Evolutionary conservation across 495 filamentous ascomycete genomes (phyloP).

Genomic region (Lepraria neglecta): DNA sequence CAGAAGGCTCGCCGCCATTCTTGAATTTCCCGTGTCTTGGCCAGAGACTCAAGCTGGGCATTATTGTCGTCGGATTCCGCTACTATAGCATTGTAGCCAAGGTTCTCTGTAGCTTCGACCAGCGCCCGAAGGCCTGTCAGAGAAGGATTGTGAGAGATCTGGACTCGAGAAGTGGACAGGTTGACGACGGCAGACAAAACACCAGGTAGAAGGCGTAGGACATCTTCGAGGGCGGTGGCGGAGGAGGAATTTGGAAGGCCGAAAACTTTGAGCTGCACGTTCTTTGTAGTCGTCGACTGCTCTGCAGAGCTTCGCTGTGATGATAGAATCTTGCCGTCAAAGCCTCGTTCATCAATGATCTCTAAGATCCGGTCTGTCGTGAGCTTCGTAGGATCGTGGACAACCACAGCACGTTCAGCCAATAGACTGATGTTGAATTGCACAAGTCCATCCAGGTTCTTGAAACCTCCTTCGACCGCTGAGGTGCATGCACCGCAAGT

Average conservation of each 20-base stretch:
- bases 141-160: slow-evolving; percentile 61
- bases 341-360: slow-evolving; percentile 67
- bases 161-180: slow-evolving; percentile 59
- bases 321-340: slow-evolving; percentile 70
- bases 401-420: slow-evolving; percentile 82
- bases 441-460: slow-evolving; percentile 65
- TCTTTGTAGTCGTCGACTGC: slow-evolving; percentile 43
- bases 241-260: slow-evolving; percentile 65
- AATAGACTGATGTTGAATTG: slow-evolving; percentile 92
- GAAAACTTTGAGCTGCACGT: slow-evolving; percentile 73
- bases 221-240: slow-evolving; percentile 64
- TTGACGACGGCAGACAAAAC: slow-evolving; percentile 66
- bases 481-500: slow-evolving; percentile 95
- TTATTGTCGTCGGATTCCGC: slow-evolving; percentile 93
- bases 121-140: slow-evolving; percentile 72
- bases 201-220: slow-evolving; percentile 58
- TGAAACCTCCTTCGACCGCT: slow-evolving; percentile 79
- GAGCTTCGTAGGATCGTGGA: slow-evolving; percentile 70
- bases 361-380: slow-evolving; percentile 61
- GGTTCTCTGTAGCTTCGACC: slow-evolving; percentile 72
- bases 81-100: slow-evolving; percentile 80
- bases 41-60: slow-evolving; percentile 88
- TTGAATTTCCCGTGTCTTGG: slow-evolving; percentile 92
- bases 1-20: slow-evolving; percentile 81
- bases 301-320: slow-evolving; percentile 34